phyloP scores from a whole-genome alignment of 495 filamentous ascomycete genomes.

The Aspergillus campestris region DNA sequence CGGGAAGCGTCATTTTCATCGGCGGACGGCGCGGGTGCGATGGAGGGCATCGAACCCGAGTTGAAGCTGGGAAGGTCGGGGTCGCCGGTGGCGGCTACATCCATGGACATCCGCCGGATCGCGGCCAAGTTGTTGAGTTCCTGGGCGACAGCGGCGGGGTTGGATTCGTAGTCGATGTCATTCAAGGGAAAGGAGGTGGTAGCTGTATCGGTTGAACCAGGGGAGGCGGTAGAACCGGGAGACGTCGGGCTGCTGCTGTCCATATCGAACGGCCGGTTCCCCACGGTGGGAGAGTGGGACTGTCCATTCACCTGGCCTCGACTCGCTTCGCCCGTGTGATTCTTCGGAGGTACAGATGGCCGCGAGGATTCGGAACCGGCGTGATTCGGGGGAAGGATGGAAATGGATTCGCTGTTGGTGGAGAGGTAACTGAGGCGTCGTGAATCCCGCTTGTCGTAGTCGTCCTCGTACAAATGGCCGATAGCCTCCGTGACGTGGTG shows the following conservation, averaged over 20 bases:
- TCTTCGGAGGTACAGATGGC: conserved; percentile 19
- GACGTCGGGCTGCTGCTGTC: conserved; percentile 45
- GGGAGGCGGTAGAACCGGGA: conserved; percentile 49
- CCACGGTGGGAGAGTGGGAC: conserved; percentile 28
- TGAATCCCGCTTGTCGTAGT: conserved; percentile 56
- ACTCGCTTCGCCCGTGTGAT: conserved; percentile 20
- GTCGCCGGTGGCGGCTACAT: conserved; percentile 82
- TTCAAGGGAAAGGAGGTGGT: conserved; percentile 75
- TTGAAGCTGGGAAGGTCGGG: conserved; percentile 87
- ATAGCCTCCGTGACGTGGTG: conserved; percentile 99
- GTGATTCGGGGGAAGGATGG: conserved; percentile 35
- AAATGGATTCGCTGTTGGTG: conserved; percentile 42
- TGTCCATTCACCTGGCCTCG: conserved; percentile 32
- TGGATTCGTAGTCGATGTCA: conserved; percentile 85
- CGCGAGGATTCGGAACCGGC: conserved; percentile 38
- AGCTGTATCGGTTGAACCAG: conserved; percentile 52
- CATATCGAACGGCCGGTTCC: conserved; percentile 40
- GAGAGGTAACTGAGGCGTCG: conserved; percentile 58
- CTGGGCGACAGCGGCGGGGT: conserved; percentile 86
- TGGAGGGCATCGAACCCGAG: conserved; percentile 53
- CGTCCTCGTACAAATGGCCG: conserved; percentile 88
- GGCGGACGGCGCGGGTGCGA: conserved; percentile 60
- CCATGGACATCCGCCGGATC: conserved; percentile 96
- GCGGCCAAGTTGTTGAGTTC: conserved; percentile 94
- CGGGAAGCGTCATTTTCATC: conserved; percentile 84